phyloP scores from a whole-genome alignment of 495 filamentous ascomycete species.

The Penicillium chermesinum region DNA sequence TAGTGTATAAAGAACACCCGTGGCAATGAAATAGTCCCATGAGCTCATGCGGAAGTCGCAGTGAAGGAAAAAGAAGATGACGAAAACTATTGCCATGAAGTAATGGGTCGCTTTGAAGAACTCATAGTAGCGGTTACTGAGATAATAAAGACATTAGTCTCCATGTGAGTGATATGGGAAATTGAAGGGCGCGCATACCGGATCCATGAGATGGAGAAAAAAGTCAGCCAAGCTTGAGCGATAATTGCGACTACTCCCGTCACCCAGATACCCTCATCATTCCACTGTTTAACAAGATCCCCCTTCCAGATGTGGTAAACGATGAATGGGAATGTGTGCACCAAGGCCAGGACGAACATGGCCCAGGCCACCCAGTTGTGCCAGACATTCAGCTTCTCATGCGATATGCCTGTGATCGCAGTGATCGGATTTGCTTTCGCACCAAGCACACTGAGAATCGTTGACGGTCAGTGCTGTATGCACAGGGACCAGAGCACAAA shows the following conservation, averaged over 20 bases:
- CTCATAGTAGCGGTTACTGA: constrained; percentile 52
- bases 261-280: constrained; percentile 44
- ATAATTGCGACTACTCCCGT: constrained; percentile 53
- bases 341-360: constrained; percentile 48
- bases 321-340: constrained; percentile 58
- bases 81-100: constrained; percentile 47
- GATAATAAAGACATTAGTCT: background rate
- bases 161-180: background rate
- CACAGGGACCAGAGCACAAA: background rate
- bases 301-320: constrained; percentile 45
- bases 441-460: constrained; percentile 23
- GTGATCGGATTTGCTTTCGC: constrained; percentile 44
- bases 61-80: constrained; percentile 55
- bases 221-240: constrained; percentile 49
- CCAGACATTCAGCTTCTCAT: constrained; percentile 51
- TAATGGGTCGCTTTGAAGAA: constrained; percentile 56
- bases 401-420: constrained; percentile 47
- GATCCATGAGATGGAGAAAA: constrained; percentile 45
- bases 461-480: background rate
- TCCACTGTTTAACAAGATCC: constrained; percentile 47
- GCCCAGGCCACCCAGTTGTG: constrained; percentile 51
- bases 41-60: constrained; percentile 51
- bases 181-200: constrained; percentile 28
- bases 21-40: constrained; percentile 54
- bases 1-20: constrained; percentile 39